Conservation (phyloP, 768 basidiomycete species). For the Mycena filopes region DNA sequence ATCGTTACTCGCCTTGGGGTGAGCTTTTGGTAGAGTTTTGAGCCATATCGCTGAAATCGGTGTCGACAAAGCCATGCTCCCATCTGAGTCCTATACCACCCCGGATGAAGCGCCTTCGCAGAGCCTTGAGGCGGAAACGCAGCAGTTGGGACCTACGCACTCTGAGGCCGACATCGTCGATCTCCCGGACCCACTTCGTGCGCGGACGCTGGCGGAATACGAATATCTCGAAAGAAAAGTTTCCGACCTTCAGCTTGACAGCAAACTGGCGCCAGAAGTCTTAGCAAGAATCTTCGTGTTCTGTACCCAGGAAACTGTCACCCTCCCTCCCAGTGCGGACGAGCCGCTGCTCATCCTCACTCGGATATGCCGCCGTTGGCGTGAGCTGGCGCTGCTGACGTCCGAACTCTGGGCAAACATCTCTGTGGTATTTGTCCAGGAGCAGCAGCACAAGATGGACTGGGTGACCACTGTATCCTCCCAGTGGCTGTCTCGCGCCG, state of each 20-base stretch:
- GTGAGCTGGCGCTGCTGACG: constrained; percentile 2
- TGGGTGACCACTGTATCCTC: not conserved
- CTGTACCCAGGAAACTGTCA: not conserved
- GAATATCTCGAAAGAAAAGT: constrained; percentile 1
- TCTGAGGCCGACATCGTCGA: not conserved
- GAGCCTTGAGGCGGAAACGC: not conserved
- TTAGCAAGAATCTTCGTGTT: constrained; percentile 8
- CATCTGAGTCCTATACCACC: not conserved
- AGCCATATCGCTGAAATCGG: not conserved
- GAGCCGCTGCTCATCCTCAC: constrained; percentile 1
- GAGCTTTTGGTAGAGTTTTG: not conserved
- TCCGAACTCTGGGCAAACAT: constrained; percentile 21
- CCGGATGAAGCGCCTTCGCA: not conserved
- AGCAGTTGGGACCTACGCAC: not conserved
- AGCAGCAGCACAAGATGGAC: not conserved
- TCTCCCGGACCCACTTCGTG: not conserved
- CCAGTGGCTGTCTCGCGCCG: constrained; percentile 19
- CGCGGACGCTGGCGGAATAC: not conserved
- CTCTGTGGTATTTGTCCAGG: not conserved
- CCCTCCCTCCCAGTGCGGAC: constrained; percentile 2
- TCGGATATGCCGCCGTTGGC: constrained; percentile 16
- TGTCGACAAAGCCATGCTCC: not conserved
- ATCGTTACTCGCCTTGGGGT: too few species aligned
- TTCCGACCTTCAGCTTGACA: not conserved
- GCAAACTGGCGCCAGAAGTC: constrained; percentile 14